Base-by-base conservation (phyloP, 208 protist genomes). In the Tritrichomonas musculus region DNA sequence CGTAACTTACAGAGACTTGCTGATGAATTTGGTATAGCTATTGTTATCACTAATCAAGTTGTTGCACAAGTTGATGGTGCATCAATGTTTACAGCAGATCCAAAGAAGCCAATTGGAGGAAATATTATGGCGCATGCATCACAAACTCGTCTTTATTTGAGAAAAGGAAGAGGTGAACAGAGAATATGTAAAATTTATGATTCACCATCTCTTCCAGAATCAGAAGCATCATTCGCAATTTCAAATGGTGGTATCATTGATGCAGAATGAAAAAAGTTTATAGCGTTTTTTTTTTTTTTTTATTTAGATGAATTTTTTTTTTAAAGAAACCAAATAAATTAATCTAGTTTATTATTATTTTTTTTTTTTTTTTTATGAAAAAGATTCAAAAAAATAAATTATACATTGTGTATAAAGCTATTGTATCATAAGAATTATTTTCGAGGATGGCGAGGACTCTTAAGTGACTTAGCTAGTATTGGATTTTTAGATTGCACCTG, bases 121-220 rank as follows among this genome's bases (percentile, higher is more conserved):
- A 98, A 99, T 95, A 99, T 99, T 95, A 99, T 99, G 96, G 99
- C 98, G 25, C 99, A 99, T 96, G 98, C 99, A 20, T 99, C 98
- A 0, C 99, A 98, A 27, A 99, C 98, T 11, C 92, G 95, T 11
- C 95, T 99, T 33, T 99, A 96, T 92, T 96, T 99, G 11, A 96
- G 99, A 55, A 99, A 99, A 95, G 99, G 99, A 55, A 96, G 98
- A 55, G 98, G 98, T 33, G 98, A 99, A 95, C 97, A 98, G 72
- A 97, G 99, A 93, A 98, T 99, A 92, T 98, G 98, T 93, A 99
- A 99, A 95, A 97, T 99, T 72, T 99, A 99, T 96, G 99, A 99
- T 95, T 99, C 98, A 0, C 99, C 99, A 11, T 99, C 96, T 94
- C 96, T 99, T 30, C 97, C 99, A 11, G 99, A 99, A 95, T 95